Conservation (phyloP, 2,329 filamentous ascomycete species). For the Colletotrichum graminicola region DNA sequence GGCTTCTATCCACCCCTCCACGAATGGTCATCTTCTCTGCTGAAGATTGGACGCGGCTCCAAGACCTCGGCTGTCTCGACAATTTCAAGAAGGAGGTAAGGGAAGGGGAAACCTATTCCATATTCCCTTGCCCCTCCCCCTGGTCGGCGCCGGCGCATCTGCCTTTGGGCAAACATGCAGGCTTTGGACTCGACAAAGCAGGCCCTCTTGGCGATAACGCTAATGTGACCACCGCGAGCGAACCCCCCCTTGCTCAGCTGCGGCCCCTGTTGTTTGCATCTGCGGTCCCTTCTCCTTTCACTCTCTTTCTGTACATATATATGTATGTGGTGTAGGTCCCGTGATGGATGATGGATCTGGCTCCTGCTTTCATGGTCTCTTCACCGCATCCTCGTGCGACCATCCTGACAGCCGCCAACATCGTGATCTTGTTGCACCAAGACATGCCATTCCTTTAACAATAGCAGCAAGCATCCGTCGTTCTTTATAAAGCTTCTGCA, state of each 20-base stretch:
- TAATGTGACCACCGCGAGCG: neutral
- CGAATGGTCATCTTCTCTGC: neutral
- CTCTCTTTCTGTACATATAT: constrained; percentile 7
- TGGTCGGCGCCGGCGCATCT: neutral
- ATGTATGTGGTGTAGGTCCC: constrained; percentile 25
- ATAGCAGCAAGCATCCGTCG: neutral
- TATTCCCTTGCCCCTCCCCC: neutral
- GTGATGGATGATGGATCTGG: constrained; percentile 15
- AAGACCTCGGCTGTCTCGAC: constrained; percentile 8
- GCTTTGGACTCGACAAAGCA: constrained; percentile 7
- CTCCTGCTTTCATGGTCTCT: constrained; percentile 28
- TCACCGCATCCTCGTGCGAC: constrained; percentile 17
- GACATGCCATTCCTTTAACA: constrained; percentile 34
- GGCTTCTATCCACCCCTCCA: constrained; percentile 22
- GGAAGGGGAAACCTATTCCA: neutral
- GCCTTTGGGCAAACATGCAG: neutral
- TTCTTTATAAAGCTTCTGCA: constrained; percentile 20
- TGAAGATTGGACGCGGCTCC: constrained; percentile 21
- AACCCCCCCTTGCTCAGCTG: neutral
- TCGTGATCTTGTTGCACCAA: constrained; percentile 37
- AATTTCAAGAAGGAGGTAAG: neutral
- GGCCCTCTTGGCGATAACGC: neutral
- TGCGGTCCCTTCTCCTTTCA: neutral
- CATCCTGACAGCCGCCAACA: constrained; percentile 3
- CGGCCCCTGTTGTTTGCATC: neutral